Base-by-base conservation (phyloP, 2,329 filamentous ascomycete genomes). In the Diaporthe aspalathi region DNA sequence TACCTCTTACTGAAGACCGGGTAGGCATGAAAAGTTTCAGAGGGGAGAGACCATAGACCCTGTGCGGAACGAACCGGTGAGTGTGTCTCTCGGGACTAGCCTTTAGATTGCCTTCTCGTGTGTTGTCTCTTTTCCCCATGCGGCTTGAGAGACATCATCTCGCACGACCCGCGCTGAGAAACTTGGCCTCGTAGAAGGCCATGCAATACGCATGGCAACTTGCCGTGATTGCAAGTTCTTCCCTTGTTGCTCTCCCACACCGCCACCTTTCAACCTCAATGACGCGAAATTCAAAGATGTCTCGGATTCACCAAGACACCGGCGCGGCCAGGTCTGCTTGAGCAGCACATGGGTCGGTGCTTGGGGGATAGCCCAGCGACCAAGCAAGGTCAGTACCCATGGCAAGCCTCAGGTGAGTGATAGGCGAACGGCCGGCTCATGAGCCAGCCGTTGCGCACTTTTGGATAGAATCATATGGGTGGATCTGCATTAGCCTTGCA, bases 21-120 rank as follows among this genome's bases (percentile, higher is more conserved):
- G 24, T 63, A 11, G 27, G 27, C 20, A 27, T 43, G 60, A 24
- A 49, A 38, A 27, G 60, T 63, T 43, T 63, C 60, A 35, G 60
- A 50, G 1, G 43, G 5, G 40, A 63, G 57, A 49, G 60, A 63
- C 29, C 27, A 50, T 27, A 49, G 29, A 38, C 27, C 35, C 17
- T 24, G 20, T 63, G 43, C 60, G 60, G 60, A 49, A 49, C 43
- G 43, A 63, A 63, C 60, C 60, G 60, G 57, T 49, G 27, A 63
- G n/a, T 17, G 12, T 63, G 40, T 63, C 38, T 62, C 56, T 62
- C 56, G 56, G 56, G 56, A 62, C 40, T 29, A 47, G n/a, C 24
- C 56, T 27, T 49, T 22, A 63, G 8, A 49, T 63, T 49, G 57
- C 22, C 14, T 14, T 29, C 43, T 32, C 43, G 27, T 49, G 24